Base-by-base conservation (phyloP, 345 rosid genomes). In the Salix exigua region DNA sequence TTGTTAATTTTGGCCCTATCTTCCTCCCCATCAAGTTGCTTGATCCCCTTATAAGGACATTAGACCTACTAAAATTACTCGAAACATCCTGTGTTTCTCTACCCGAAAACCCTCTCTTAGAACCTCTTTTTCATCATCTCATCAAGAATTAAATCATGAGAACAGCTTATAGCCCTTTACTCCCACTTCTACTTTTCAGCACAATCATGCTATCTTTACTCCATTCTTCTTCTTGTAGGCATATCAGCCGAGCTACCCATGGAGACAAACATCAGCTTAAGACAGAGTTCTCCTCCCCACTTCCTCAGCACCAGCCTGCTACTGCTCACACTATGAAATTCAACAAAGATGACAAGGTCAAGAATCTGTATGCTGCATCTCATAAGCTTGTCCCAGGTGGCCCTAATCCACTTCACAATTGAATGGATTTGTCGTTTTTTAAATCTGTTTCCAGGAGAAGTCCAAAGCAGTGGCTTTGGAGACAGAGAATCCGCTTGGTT, bases 361-460 rank as follows among this genome's bases (percentile, higher is more conserved):
- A 61, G 38, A 66, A 77, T 30, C 8, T 61, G 25, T 81, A n/a
- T 33, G 71, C 44, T 30, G 75, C 71, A 33, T 75, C 88, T 5
- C 66, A 78, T 70, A 73, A 73, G 64, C 46, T 23, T 50, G 89
- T 87, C 60, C 90, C 92, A 0, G 83, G 83, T 28, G 92, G 92
- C 66, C 92, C 90, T 6, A 87, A 89, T 72, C 90, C 92, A 16
- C 90, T 89, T 75, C 92, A 89, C 77, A 89, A 89, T 73, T 89
- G 75, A 83, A 33, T 12, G 7, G 63, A 44, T 62, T 46, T 77
- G 30, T 66, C 28, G 1, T 5, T 75, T 75, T 7, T 53, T 8
- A 17, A 18, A 21, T 33, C 61, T 37, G 46, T 33, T 60, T 44
- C 33, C 58, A 40, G 8, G 76, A 44, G 17, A 26, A 73, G 13